phyloP scores from a whole-genome alignment of 345 rosid species.

The Noccaea bulbosa region DNA sequence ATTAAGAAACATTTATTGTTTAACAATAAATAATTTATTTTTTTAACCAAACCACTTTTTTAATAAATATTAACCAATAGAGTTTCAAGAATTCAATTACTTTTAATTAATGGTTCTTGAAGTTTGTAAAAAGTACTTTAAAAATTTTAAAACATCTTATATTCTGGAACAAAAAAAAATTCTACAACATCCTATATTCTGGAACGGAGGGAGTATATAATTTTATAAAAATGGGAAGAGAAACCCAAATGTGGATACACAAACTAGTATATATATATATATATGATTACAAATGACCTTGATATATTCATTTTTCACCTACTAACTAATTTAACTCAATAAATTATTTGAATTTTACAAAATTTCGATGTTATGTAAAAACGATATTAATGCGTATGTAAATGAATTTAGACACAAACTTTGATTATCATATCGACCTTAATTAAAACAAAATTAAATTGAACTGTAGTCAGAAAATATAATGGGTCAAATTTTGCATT shows the following conservation, averaged over 20 bases:
- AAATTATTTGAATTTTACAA: not conserved
- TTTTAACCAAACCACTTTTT: no score
- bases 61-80: no score
- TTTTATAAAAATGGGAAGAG: not conserved
- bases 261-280: not conserved
- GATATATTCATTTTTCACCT: not conserved
- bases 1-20: no score
- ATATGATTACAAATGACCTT: not conserved
- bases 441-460: not conserved
- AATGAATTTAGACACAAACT: slow-evolving; percentile 24
- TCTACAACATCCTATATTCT: no score
- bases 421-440: slow-evolving; percentile 27
- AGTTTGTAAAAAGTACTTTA: no score
- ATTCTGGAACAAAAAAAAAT: no score
- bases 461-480: slow-evolving; percentile 24
- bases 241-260: slow-evolving; percentile 14
- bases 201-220: no score
- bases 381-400: not conserved
- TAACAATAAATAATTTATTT: no score
- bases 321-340: not conserved
- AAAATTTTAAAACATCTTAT: no score
- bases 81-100: no score
- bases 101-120: no score
- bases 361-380: slow-evolving; percentile 5
- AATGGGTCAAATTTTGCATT: slow-evolving; percentile 31